A percentile compares a stretch with the other conserved stretches of the same genome.
phyloP scores from a whole-genome alignment of 345 rosid genomes.

The Corchorus capsularis region DNA sequence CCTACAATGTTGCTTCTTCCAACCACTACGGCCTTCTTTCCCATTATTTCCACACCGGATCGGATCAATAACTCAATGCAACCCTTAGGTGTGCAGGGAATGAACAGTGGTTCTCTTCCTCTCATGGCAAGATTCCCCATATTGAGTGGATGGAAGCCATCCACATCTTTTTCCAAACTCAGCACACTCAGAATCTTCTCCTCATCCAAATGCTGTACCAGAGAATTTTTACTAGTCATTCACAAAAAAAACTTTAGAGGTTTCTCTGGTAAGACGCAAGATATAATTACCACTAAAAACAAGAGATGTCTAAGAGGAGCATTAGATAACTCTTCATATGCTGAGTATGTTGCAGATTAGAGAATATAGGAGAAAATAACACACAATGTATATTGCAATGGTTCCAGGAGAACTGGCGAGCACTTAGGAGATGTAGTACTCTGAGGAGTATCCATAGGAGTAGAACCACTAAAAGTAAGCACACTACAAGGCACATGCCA shows the following conservation, averaged over 20 bases:
- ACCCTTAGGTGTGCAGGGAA: constrained; percentile 88
- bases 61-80: constrained; percentile 82
- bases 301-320: neutral
- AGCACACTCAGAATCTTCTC: constrained; percentile 64
- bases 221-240: constrained; percentile 26
- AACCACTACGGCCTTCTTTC: constrained; percentile 82
- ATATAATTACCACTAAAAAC: neutral
- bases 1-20: constrained; percentile 97
- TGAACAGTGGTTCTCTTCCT: constrained; percentile 86
- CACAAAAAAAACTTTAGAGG: constrained; percentile 5
- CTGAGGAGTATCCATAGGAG: neutral
- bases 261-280: constrained; percentile 5
- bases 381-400: neutral
- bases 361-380: neutral
- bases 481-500: neutral
- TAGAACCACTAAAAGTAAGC: neutral
- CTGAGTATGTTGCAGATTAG: neutral
- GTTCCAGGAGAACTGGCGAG: neutral
- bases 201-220: constrained; percentile 84
- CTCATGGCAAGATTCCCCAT: constrained; percentile 94
- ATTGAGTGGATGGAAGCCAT: constrained; percentile 83
- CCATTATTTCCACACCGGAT: constrained; percentile 67
- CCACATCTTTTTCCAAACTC: constrained; percentile 84
- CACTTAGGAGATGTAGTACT: neutral
- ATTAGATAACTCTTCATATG: neutral